A percentile compares a stretch with the other conserved stretches of the same genome.
These are phyloP conservation scores for Coemansia sp. DNA, from an alignment of 192 early-diverging fungal species.

Conservation along the genomic window DNA sequence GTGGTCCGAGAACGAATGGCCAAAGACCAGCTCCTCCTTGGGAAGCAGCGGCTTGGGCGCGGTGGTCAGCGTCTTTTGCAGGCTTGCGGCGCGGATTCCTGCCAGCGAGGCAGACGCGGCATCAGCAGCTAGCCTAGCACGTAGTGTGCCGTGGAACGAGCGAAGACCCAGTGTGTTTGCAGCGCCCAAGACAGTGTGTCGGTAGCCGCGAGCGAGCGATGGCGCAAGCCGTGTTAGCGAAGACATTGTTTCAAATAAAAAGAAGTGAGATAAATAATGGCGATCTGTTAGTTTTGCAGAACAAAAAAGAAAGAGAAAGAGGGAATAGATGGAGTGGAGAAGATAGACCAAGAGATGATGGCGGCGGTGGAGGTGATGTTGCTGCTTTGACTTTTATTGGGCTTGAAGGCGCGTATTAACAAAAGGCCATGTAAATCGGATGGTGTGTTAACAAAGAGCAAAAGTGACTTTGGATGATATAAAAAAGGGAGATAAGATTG, in stretches of 20 bases:
- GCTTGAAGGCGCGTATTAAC: not conserved
- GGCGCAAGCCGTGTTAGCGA: not conserved
- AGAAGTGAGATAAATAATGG: not conserved
- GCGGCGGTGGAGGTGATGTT: no score
- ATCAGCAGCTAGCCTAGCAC: no score
- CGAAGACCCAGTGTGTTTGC: constrained; percentile 1
- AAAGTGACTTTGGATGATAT: not conserved
- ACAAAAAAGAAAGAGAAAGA: no score
- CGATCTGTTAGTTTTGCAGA: no score
- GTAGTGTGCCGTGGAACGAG: constrained; percentile 4
- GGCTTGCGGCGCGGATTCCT: constrained; percentile 41
- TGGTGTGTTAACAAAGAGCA: not conserved
- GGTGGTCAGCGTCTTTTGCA: constrained; percentile 42
- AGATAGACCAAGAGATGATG: no score
- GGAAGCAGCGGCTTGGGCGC: constrained; percentile 31
- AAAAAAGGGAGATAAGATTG: not conserved
- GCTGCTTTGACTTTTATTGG: no score
- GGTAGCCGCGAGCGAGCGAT: constrained; percentile 3
- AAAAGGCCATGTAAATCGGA: not conserved
- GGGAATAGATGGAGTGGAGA: no score
- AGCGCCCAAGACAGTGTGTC: not conserved
- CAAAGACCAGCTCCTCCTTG: constrained; percentile 70
- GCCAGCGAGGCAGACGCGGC: no score
- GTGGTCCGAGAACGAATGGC: constrained; percentile 90
- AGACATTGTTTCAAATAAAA: constrained; percentile 9